Evolutionary conservation across 2,329 filamentous ascomycete genomes (phyloP).

Genomic region (Colletotrichum plurivorum): DNA sequence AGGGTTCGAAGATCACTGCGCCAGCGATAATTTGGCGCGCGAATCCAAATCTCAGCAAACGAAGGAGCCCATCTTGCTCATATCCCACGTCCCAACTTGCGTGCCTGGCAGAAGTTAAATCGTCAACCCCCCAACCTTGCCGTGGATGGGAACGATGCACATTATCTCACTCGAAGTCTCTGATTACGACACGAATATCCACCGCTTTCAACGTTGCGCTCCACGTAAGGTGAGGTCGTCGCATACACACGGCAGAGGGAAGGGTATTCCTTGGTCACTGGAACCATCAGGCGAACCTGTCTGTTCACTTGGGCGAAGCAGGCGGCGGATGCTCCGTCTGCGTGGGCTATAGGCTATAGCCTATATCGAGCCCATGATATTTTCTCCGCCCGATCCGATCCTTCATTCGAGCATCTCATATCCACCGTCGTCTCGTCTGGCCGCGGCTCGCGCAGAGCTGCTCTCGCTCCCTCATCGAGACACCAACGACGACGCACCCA

Average conservation of each 20-base stretch:
- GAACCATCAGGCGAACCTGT: conserved; percentile 28
- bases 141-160: conserved; percentile 5
- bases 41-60: conserved; percentile 22
- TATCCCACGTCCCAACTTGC: not conserved
- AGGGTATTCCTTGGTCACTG: conserved; percentile 1
- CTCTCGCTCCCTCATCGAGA: not conserved
- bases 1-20: conserved; percentile 17
- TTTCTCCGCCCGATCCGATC: conserved; percentile 34
- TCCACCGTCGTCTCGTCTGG: not conserved
- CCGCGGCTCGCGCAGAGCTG: not conserved
- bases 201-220: conserved; percentile 10
- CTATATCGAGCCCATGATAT: conserved; percentile 23
- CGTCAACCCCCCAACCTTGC: not conserved
- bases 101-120: not conserved
- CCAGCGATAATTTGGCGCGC: conserved; percentile 7
- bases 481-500: conserved; percentile 8
- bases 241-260: not conserved
- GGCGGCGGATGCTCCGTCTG: not conserved
- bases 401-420: conserved; percentile 14
- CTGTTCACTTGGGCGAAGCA: conserved; percentile 15
- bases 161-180: conserved; percentile 16
- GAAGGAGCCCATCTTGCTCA: not conserved
- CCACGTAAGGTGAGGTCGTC: not conserved
- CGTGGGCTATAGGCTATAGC: not conserved
- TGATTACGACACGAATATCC: conserved; percentile 10